Percentiles rank a stretch among this genome's conserved stretches.
Conservation (phyloP, 768 basidiomycete species). For the Daedaleopsis sinensis region DNA sequence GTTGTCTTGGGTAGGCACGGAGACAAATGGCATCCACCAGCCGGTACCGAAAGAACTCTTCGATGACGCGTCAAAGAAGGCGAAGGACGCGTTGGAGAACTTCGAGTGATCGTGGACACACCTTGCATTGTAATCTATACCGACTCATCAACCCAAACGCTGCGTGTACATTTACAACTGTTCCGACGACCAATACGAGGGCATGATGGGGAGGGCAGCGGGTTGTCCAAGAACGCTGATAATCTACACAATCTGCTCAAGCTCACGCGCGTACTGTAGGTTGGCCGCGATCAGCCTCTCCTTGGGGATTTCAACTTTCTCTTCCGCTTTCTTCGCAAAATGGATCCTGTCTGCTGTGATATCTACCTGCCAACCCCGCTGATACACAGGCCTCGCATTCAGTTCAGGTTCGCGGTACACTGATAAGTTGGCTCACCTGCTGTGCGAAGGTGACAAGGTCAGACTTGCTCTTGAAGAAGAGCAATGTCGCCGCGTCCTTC, state of each 20-base stretch:
- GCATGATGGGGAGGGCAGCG: not conserved
- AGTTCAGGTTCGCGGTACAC: not conserved
- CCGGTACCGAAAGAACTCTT: constrained; percentile 85
- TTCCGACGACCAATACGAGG: not conserved
- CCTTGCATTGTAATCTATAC: constrained; percentile 30
- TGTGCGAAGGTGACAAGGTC: constrained; percentile 85
- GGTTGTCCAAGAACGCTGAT: constrained; percentile 1
- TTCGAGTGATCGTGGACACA: constrained; percentile 45
- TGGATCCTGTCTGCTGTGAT: constrained; percentile 67
- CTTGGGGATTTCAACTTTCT: constrained; percentile 84
- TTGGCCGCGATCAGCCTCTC: constrained; percentile 80
- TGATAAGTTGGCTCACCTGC: constrained; percentile 50
- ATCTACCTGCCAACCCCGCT: constrained; percentile 89
- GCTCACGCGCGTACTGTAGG: constrained; percentile 79
- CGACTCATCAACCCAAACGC: constrained; percentile 17
- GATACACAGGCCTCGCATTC: constrained; percentile 1
- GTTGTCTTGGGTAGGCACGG: constrained; percentile 93
- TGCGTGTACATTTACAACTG: not conserved
- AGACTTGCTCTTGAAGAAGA: constrained; percentile 86
- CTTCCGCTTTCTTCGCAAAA: constrained; percentile 82
- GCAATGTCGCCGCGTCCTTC: constrained; percentile 84
- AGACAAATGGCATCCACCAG: constrained; percentile 78
- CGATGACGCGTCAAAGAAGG: constrained; percentile 84
- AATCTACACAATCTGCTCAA: constrained; percentile 85
- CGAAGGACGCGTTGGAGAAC: constrained; percentile 82